Conservation (phyloP, 768 basidiomycete species). For the Sutorius australiensis region DNA sequence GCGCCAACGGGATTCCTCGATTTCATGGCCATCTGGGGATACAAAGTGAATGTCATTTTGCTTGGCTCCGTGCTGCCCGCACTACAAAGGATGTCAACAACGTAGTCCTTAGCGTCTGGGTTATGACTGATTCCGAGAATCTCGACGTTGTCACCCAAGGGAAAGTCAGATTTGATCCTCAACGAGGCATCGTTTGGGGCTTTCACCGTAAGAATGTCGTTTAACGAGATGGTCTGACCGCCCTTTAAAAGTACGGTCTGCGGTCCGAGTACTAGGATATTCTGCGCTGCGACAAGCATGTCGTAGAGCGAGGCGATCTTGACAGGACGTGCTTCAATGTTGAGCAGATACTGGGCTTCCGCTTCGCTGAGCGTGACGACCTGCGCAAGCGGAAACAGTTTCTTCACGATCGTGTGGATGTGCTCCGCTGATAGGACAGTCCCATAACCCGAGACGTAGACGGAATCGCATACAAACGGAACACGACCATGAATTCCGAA, state of each 20-base stretch:
- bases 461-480: neutral
- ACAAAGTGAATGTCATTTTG: neutral
- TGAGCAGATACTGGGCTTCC: neutral
- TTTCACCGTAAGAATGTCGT: conserved; percentile 1
- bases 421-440: neutral
- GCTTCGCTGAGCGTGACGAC: neutral
- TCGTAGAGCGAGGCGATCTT: neutral
- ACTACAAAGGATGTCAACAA: conserved; percentile 1
- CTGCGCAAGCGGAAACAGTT: conserved; percentile 1
- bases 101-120: neutral
- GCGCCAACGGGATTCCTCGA: neutral
- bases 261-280: neutral
- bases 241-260: neutral
- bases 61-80: neutral
- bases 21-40: neutral
- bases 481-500: neutral
- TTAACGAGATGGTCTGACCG: neutral
- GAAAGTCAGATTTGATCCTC: neutral
- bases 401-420: neutral
- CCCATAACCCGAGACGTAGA: neutral
- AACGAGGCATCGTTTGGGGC: neutral
- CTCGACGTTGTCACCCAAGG: neutral
- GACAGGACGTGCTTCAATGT: neutral
- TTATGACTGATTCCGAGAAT: neutral
- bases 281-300: neutral